Conservation (phyloP, 2,329 filamentous ascomycete genomes). For the Scytalidium sp. region DNA sequence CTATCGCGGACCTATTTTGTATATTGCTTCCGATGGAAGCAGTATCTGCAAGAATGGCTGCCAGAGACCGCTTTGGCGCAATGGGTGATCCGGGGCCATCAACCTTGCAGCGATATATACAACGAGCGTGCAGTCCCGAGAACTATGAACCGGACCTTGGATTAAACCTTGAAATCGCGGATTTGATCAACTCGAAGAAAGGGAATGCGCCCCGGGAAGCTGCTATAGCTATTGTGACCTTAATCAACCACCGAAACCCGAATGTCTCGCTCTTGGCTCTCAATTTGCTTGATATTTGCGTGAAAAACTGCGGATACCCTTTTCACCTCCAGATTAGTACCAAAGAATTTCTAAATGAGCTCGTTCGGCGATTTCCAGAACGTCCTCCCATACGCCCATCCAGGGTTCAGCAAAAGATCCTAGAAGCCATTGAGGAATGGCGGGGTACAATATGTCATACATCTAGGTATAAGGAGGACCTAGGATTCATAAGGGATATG, state of each 20-base stretch:
- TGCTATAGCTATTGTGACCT: slow-evolving; percentile 86
- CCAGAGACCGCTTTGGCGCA: slow-evolving; percentile 88
- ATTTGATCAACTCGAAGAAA: slow-evolving; percentile 97
- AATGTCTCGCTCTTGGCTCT: slow-evolving; percentile 91
- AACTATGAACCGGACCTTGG: slow-evolving; percentile 98
- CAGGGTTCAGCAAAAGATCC: slow-evolving; percentile 85
- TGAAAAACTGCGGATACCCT: slow-evolving; percentile 99
- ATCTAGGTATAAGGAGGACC: slow-evolving; percentile 92
- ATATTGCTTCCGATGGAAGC: slow-evolving; percentile 69
- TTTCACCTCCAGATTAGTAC: slow-evolving; percentile 98
- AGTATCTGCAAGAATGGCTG: slow-evolving; percentile 90
- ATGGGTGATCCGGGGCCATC: slow-evolving; percentile 76
- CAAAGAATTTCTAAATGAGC: slow-evolving; percentile 98
- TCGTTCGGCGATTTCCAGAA: slow-evolving; percentile 93
- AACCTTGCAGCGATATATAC: slow-evolving; percentile 91
- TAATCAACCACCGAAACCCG: slow-evolving; percentile 94
- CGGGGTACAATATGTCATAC: slow-evolving; percentile 97
- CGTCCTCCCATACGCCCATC: slow-evolving; percentile 82
- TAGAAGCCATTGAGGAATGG: slow-evolving; percentile 98
- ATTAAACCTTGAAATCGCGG: slow-evolving; percentile 91
- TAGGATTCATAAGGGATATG: slow-evolving; percentile 97
- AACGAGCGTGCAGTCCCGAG: slow-evolving; percentile 92
- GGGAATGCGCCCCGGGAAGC: slow-evolving; percentile 93
- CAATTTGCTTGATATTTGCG: slow-evolving; percentile 93
- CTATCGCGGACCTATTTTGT: background rate